These are phyloP conservation scores for Cyberlindnera samutprakarnensis DNA, from an alignment of 805 yeast species.

Conservation along the genomic window DNA sequence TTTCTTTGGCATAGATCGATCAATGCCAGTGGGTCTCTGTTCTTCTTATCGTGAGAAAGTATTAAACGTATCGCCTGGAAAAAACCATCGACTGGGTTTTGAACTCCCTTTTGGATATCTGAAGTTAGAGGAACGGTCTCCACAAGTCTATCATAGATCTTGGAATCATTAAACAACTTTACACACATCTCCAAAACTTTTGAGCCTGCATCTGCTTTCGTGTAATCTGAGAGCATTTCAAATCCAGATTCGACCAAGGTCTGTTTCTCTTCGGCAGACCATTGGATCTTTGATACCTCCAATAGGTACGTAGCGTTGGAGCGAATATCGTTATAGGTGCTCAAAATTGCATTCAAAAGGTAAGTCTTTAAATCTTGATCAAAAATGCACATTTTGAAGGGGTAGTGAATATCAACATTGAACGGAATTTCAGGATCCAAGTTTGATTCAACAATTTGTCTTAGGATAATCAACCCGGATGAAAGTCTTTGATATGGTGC, in stretches of 20 bases:
- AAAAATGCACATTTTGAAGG: conserved; percentile 40
- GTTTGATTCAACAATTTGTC: conserved; percentile 44
- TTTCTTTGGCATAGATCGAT: conserved; percentile 18
- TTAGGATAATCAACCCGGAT: conserved; percentile 41
- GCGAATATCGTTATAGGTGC: conserved; percentile 76
- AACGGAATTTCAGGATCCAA: conserved; percentile 39
- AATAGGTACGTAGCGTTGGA: conserved; percentile 37
- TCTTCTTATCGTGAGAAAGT: conserved; percentile 19
- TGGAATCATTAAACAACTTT: conserved; percentile 28
- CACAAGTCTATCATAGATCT: conserved; percentile 28
- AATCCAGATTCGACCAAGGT: conserved; percentile 21
- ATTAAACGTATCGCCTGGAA: conserved; percentile 51
- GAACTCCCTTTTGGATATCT: conserved; percentile 35
- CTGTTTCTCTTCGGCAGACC: conserved; percentile 6
- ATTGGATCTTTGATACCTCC: conserved; percentile 22
- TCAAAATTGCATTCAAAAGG: conserved; percentile 54
- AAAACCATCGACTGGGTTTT: conserved; percentile 60
- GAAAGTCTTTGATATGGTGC: conserved; percentile 46
- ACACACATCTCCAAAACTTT: conserved; percentile 46
- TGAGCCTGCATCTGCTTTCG: conserved; percentile 78
- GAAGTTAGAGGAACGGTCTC: conserved; percentile 27
- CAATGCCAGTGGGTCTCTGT: conserved; percentile 5
- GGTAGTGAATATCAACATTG: conserved; percentile 40
- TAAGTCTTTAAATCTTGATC: conserved; percentile 32
- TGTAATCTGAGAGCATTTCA: conserved; percentile 36